phyloP scores from a whole-genome alignment of 225 moss, liverwort and hornwort genomes.

The Ulota crispa region DNA sequence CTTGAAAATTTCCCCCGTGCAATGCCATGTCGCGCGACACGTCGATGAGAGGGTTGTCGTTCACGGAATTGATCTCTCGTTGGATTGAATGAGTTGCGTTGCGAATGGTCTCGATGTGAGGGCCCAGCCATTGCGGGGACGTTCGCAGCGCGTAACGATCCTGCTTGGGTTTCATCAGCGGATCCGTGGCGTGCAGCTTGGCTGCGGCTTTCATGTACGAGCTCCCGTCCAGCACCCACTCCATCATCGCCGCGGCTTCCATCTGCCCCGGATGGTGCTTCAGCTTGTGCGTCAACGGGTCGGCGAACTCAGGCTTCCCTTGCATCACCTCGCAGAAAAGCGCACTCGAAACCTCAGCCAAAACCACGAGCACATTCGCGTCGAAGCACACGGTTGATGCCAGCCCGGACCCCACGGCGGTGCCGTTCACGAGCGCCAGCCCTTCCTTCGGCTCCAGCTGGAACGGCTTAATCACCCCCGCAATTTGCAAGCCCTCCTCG shows the following conservation, averaged over 20 bases:
- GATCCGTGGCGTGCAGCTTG: slow-evolving; percentile 45
- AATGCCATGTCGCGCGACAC: slow-evolving; percentile 46
- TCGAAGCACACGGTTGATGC: slow-evolving; percentile 57
- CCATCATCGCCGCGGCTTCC: slow-evolving; percentile 61
- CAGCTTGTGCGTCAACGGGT: slow-evolving; percentile 50
- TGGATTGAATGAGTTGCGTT: slow-evolving; percentile 45
- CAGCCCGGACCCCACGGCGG: slow-evolving; percentile 52
- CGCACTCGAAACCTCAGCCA: slow-evolving; percentile 47
- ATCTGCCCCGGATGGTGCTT: slow-evolving; percentile 62
- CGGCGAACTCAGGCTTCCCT: slow-evolving; percentile 54
- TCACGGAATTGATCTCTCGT: slow-evolving; percentile 57
- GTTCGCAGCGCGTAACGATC: slow-evolving; percentile 60
- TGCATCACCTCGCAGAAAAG: slow-evolving; percentile 57
- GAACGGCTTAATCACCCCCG: slow-evolving; percentile 45
- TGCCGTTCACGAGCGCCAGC: slow-evolving; percentile 55
- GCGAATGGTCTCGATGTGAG: slow-evolving; percentile 47
- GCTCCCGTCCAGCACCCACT: slow-evolving; percentile 53
- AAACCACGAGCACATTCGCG: slow-evolving; percentile 43
- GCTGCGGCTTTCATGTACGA: slow-evolving; percentile 49
- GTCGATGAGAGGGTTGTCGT: slow-evolving; percentile 58
- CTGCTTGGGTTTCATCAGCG: slow-evolving; percentile 49
- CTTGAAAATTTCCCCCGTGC: slow-evolving; percentile 60
- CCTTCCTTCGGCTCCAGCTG: slow-evolving; percentile 56
- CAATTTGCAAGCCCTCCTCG: slow-evolving; percentile 43
- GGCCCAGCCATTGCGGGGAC: slow-evolving; percentile 57